These are phyloP conservation scores for Fusarium sarcochroum DNA, from an alignment of 2,329 filamentous ascomycete species.

Conservation along the genomic window DNA sequence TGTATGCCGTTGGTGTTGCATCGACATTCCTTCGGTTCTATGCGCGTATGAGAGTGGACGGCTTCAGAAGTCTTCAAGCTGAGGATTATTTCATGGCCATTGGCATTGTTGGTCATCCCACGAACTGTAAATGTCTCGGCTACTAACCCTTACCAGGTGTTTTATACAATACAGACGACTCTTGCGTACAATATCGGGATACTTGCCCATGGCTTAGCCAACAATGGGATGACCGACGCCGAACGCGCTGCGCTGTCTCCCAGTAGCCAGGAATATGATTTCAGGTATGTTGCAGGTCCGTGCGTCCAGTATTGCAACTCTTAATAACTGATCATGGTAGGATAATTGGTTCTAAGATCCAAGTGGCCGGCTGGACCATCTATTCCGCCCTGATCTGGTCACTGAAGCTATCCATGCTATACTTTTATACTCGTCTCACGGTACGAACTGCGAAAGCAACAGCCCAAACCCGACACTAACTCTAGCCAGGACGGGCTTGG, in stretches of 20 bases:
- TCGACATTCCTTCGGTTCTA: constrained; percentile 51
- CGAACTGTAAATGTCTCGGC: accelerated
- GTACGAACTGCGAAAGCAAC: constrained; percentile 26
- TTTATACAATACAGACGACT: constrained; percentile 65
- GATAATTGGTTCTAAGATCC: constrained; percentile 67
- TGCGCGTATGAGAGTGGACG: constrained; percentile 46
- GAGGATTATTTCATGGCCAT: constrained; percentile 52
- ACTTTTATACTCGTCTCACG: constrained; percentile 68
- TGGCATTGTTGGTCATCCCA: constrained; percentile 15
- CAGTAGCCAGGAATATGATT: constrained; percentile 58
- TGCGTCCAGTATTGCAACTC: accelerated
- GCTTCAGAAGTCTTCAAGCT: constrained; percentile 43
- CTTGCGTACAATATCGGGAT: constrained; percentile 64
- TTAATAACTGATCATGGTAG: constrained; percentile 43
- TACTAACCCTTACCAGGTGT: constrained; percentile 54
- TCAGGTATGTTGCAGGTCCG: constrained; percentile 42
- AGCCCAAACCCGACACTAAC: neutral
- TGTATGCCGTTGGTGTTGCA: constrained; percentile 47
- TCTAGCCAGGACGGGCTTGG: constrained; percentile 53
- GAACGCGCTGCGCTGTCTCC: constrained; percentile 60
- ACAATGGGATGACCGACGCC: constrained; percentile 66
- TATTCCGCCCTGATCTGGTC: constrained; percentile 68
- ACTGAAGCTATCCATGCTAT: constrained; percentile 67
- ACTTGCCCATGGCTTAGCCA: constrained; percentile 64
- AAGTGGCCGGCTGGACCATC: constrained; percentile 67